Evolutionary conservation across 192 early-diverging fungal genomes (phyloP), one percentile per base, ranked within the genome.

Genomic region (Chytriomyces sp.): DNA sequence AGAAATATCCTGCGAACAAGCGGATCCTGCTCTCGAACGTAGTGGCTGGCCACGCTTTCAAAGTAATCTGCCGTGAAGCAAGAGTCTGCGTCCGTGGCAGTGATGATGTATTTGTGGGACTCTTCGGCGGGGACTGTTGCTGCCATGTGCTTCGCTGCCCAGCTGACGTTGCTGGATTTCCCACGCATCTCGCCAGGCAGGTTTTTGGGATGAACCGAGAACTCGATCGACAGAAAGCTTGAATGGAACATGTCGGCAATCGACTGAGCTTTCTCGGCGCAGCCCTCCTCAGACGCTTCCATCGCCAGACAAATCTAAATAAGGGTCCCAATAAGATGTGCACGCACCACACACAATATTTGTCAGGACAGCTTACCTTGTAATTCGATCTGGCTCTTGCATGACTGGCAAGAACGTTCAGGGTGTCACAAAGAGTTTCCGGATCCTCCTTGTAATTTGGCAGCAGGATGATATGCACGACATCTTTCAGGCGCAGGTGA

Each of bases 381-480:
- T 77, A 77, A n/a, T 67, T 50, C 6, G 9, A 6, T 10, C 20
- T 35, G 48, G 76, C 76, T 23, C 18, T 63, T 24, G 49, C 6
- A 53, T 89, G 86, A 23, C 81, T 75, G 5, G 81, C 81, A 7
- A 90, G 72, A 57, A 84, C 76, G 50, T 81, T 81, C 75, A 89
- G 84, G 3, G 86, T 89, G 45, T 87, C 86, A 28, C 79, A 69
- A 43, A 89, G 64, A 50, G 84, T 80, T 3, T 83, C 83, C 64
- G 85, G 76, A 9, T 87, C 87, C 64, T 90, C 88, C 28, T 82
- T 81, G 77, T 90, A 90, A 71, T 90, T 88, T 20, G 88, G 87
- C 47, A 90, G 78, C 53, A 90, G 81, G 73, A 90, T 86, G 53
- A 85, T 79, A 67, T 90, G 88, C 20, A 80, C 59, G 35, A 84